Base-by-base conservation (phyloP, 2,329 filamentous ascomycete species). In the Penicillium sp. region DNA sequence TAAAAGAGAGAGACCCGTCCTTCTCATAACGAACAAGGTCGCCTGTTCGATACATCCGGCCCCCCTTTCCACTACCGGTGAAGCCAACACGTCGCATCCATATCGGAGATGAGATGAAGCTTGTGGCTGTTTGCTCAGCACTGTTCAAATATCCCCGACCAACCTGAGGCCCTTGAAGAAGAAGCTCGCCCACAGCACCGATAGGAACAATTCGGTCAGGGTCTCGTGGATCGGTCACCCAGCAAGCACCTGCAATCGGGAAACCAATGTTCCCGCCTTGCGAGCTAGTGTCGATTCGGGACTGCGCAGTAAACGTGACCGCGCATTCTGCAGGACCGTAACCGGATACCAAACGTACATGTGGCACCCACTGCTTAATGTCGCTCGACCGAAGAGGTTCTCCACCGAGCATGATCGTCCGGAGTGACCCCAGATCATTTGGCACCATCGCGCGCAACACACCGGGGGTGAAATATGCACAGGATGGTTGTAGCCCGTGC, bases 391-490 rank as follows among this genome's bases (percentile, higher is more conserved):
- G 62, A 54, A 38, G 49, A 24, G 14, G 53, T 42, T 67, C 65
- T 10, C 65, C 65, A 13, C 59, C 60, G 6, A 66, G 51, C 11
- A 56, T 54, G 72, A 79, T 50, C 1, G 60, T 64, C 21, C 67
- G 67, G 8, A 79, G 60, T 4, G 64, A 68, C 8, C 71, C 68
- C 4, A 78, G 64, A 8, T 74, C 67, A 5, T 22, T 54, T 0
- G 71, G 72, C 8, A 64, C 55, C 5, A 78, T n/a, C 2, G 73
- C 57, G 6, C 69, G 57, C 0, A 81, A 81, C 14, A 86, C 73
- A 24, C 0, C 74, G 0, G 83, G 79, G 0, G 84, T 86, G 66
- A 86, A 77, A 61, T 81, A 79, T 0, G 76, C 79, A 75, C 75
- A 79, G 24, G 74, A 80, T 27, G 79, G 77, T 10, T 75, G 67